These are phyloP conservation scores for Peterozyma toletana DNA, from an alignment of 805 yeast genomes.

Conservation along the genomic window DNA sequence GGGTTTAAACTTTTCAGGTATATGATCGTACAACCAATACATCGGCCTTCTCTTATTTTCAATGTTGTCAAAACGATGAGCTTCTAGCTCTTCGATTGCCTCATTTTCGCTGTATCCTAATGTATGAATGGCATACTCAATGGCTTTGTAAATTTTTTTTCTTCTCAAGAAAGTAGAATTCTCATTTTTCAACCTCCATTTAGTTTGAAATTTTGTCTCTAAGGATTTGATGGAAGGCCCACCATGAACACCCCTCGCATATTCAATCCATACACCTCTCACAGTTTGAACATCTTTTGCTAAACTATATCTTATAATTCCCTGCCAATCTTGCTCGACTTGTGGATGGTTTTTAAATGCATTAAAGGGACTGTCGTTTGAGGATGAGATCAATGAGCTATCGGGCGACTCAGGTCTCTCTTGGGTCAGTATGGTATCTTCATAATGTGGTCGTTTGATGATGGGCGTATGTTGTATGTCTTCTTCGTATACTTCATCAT, in stretches of 20 bases:
- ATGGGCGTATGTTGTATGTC: too few species aligned
- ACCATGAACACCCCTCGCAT: slow-evolving; percentile 26
- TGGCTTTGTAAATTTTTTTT: slow-evolving; percentile 28
- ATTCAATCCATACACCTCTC: slow-evolving; percentile 29
- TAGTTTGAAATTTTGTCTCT: slow-evolving; percentile 25
- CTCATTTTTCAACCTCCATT: slow-evolving; percentile 31
- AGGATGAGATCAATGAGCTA: too few species aligned
- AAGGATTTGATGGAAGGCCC: slow-evolving; percentile 26
- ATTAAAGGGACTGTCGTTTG: too few species aligned
- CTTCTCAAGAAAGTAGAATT: slow-evolving; percentile 28
- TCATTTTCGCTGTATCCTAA: slow-evolving; percentile 23
- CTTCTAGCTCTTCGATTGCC: slow-evolving; percentile 26
- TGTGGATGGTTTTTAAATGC: slow-evolving; percentile 5
- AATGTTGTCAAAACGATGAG: slow-evolving; percentile 20
- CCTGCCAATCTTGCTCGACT: neutral
- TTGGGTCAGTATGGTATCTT: too few species aligned
- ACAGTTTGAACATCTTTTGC: slow-evolving; percentile 23
- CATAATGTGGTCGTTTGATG: too few species aligned
- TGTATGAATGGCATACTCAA: slow-evolving; percentile 21
- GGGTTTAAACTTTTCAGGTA: slow-evolving; percentile 17
- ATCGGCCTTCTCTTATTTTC: slow-evolving; percentile 25
- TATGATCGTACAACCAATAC: slow-evolving; percentile 23
- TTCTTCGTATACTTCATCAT: too few species aligned
- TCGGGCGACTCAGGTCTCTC: too few species aligned
- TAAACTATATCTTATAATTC: slow-evolving; percentile 12